These are phyloP conservation scores for Colletotrichum sp. DNA, from an alignment of 2,329 filamentous ascomycete species.

Conservation along the genomic window DNA sequence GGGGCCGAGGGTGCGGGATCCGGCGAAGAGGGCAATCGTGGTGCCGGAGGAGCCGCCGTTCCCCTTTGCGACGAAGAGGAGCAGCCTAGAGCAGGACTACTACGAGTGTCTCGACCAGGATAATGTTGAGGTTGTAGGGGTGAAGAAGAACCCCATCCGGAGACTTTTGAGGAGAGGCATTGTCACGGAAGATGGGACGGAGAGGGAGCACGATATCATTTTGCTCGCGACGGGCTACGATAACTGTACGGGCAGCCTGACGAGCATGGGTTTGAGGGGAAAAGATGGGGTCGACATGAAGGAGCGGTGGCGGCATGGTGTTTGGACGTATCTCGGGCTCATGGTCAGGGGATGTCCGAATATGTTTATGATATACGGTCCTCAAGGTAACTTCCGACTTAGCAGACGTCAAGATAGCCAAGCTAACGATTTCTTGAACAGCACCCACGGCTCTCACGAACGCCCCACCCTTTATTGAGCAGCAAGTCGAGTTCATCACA, in stretches of 20 bases:
- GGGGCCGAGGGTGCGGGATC: constrained; percentile 47
- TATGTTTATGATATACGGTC: constrained; percentile 28
- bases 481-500: constrained; percentile 22
- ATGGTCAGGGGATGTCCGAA: constrained; percentile 24
- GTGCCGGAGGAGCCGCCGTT: constrained; percentile 51
- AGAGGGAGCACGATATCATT: constrained; percentile 40
- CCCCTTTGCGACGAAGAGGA: constrained; percentile 51
- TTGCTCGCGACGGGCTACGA: constrained; percentile 40
- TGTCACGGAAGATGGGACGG: constrained; percentile 37
- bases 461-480: constrained; percentile 17
- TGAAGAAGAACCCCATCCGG: constrained; percentile 47
- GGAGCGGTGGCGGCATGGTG: constrained; percentile 36
- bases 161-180: constrained; percentile 45
- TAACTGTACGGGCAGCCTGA: constrained; percentile 35
- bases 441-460: constrained; percentile 26
- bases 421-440: neutral
- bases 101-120: constrained; percentile 53
- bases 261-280: constrained; percentile 34
- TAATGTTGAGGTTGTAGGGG: constrained; percentile 49
- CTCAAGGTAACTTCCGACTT: constrained; percentile 18
- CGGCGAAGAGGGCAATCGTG: constrained; percentile 47
- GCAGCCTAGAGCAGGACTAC: constrained; percentile 51
- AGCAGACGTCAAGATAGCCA: neutral
- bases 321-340: constrained; percentile 31
- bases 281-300: constrained; percentile 30